phyloP scores from a whole-genome alignment of 345 rosid genomes.

The Rhodomyrtus tomentosa region DNA sequence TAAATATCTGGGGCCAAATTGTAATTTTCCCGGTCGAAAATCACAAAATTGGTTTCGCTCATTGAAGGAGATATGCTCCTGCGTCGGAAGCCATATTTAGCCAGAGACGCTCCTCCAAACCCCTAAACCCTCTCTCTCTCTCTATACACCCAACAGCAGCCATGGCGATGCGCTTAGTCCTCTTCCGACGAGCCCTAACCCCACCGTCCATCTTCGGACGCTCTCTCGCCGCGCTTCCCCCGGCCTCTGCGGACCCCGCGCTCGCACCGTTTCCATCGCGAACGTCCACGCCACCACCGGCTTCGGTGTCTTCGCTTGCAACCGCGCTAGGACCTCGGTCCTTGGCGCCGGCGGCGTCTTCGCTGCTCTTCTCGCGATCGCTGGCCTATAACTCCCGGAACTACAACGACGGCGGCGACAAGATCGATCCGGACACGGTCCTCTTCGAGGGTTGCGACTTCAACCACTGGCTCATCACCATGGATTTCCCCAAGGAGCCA shows the following conservation, averaged over 20 bases:
- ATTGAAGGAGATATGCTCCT: neutral
- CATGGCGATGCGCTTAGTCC: slow-evolving; percentile 33
- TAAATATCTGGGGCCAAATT: neutral
- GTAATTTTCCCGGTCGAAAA: neutral
- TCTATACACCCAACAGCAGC: neutral
- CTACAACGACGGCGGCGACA: slow-evolving; percentile 50
- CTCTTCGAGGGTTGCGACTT: slow-evolving; percentile 84
- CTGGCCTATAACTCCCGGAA: slow-evolving; percentile 11
- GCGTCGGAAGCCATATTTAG: neutral
- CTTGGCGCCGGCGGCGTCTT: neutral
- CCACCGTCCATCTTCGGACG: slow-evolving; percentile 13
- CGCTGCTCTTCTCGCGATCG: slow-evolving; percentile 16
- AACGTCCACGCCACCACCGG: neutral
- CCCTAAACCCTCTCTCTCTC: neutral
- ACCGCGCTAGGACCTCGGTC: neutral
- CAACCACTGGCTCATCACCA: slow-evolving; percentile 88
- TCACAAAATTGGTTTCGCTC: neutral
- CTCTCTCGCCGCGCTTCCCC: slow-evolving; percentile 1
- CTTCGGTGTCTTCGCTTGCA: neutral
- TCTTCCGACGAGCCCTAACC: slow-evolving; percentile 50
- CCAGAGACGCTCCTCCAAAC: neutral
- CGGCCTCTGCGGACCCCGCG: neutral
- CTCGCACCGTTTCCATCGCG: neutral
- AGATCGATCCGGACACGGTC: slow-evolving; percentile 58
- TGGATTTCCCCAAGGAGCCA: slow-evolving; percentile 60